phyloP scores from a whole-genome alignment of 768 basidiomycete genomes.

The Royoungia palumana region DNA sequence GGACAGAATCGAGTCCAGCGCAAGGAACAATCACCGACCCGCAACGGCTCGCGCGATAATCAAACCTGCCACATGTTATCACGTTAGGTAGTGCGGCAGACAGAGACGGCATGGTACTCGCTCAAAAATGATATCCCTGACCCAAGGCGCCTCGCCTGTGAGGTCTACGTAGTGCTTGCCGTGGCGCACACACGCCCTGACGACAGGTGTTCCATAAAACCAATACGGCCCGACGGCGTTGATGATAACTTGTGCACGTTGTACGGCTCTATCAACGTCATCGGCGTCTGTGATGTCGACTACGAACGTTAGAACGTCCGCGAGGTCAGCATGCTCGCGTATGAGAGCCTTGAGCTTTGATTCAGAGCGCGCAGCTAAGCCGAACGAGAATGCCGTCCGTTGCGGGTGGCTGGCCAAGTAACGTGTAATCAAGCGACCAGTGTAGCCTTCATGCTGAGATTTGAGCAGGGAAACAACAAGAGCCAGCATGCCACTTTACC shows the following conservation, averaged over 20 bases:
- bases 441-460: conserved; percentile 45
- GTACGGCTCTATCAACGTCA: conserved; percentile 57
- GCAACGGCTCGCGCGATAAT: conserved; percentile 66
- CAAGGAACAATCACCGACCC: conserved; percentile 75
- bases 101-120: conserved; percentile 31
- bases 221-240: conserved; percentile 77
- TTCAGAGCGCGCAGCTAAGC: conserved; percentile 65
- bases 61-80: conserved; percentile 46
- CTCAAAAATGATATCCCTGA: conserved; percentile 58
- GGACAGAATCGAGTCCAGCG: conserved; percentile 76
- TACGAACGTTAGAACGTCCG: conserved; percentile 43
- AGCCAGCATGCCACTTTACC: conserved; percentile 26
- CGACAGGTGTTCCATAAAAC: conserved; percentile 69
- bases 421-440: conserved; percentile 62
- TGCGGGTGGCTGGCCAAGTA: conserved; percentile 69
- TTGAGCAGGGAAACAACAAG: conserved; percentile 11
- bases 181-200: conserved; percentile 71
- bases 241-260: conserved; percentile 61
- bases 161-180: conserved; percentile 87
- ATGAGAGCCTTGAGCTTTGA: conserved; percentile 56
- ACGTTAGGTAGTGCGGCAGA: conserved; percentile 4
- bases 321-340: conserved; percentile 40
- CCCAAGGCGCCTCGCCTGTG: conserved; percentile 69
- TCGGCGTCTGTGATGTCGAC: conserved; percentile 57
- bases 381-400: conserved; percentile 56